These are phyloP conservation scores for Sphaerosporella brunnea DNA, from an alignment of 495 filamentous ascomycete genomes.

Conservation along the genomic window DNA sequence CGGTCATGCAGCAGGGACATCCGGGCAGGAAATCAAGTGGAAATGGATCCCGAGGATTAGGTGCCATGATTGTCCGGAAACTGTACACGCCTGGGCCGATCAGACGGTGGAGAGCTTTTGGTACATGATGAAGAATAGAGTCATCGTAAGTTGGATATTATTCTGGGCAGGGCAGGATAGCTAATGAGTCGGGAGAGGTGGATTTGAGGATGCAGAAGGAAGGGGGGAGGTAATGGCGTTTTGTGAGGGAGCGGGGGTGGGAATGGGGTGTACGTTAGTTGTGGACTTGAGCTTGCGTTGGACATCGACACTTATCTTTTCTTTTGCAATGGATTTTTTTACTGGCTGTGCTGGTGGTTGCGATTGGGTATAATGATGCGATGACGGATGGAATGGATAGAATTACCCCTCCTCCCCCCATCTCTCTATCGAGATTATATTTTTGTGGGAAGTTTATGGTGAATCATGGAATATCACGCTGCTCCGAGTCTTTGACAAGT, in stretches of 20 bases:
- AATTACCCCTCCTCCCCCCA: too few relatives aligned
- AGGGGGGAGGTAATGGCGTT: conserved; percentile 1
- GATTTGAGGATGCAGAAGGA: conserved; percentile 33
- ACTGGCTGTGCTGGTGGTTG: too few relatives aligned
- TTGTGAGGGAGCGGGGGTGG: background rate
- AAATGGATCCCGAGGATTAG: conserved; percentile 53
- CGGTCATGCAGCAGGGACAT: conserved; percentile 54
- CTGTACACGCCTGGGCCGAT: conserved; percentile 77
- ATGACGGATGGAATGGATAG: too few relatives aligned
- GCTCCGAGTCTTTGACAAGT: background rate
- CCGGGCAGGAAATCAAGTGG: background rate
- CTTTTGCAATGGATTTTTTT: too few relatives aligned
- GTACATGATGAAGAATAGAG: conserved; percentile 23
- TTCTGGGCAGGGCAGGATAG: conserved; percentile 55
- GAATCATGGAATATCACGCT: too few relatives aligned
- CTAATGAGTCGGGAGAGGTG: conserved; percentile 54
- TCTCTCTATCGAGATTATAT: too few relatives aligned
- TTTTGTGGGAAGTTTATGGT: too few relatives aligned
- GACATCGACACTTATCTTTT: background rate
- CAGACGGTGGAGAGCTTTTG: conserved; percentile 37
- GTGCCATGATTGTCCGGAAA: conserved; percentile 85
- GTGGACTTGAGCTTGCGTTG: background rate
- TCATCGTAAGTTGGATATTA: conserved; percentile 41
- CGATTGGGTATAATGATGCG: too few relatives aligned
- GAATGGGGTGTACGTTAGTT: background rate